Percentiles rank a stretch among this genome's conserved stretches.
These are phyloP conservation scores for Diplodia scrobiculata DNA, from an alignment of 2,329 filamentous ascomycete genomes.

Conservation along the genomic window DNA sequence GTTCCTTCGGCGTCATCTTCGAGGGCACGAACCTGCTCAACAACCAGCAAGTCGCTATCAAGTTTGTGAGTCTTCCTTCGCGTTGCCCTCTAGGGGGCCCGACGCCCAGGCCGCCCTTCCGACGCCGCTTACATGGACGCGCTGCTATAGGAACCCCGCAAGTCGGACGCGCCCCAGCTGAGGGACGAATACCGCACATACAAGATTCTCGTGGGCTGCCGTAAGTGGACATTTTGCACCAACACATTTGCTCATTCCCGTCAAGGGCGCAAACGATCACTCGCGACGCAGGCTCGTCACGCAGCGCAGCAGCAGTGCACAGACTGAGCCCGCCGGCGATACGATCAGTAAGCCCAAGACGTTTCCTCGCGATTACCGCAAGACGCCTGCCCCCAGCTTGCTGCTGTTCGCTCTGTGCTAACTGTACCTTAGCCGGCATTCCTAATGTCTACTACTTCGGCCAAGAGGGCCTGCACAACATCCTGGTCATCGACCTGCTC, in stretches of 20 bases:
- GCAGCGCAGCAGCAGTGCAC: constrained; percentile 23
- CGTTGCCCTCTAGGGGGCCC: constrained; percentile 19
- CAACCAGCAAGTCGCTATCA: constrained; percentile 99
- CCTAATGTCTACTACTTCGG: constrained; percentile 99
- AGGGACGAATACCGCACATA: constrained; percentile 99
- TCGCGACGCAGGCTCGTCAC: constrained; percentile 25
- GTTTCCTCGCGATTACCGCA: constrained; percentile 12
- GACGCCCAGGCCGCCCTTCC: constrained; percentile 7
- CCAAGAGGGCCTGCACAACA: constrained; percentile 97
- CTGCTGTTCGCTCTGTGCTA: constrained; percentile 40
- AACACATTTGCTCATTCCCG: constrained; percentile 32
- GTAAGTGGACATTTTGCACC: constrained; percentile 63
- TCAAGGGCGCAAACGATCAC: constrained; percentile 23
- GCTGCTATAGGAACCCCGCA: constrained; percentile 79
- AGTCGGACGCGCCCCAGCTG: constrained; percentile 96
- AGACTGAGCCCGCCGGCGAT: constrained; percentile 24
- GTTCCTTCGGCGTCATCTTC: constrained; percentile 97
- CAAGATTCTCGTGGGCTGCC: constrained; percentile 98
- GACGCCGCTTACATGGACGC: constrained; percentile 10
- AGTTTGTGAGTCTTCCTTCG: constrained; percentile 72
- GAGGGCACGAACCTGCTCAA: constrained; percentile 98
- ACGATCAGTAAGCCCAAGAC: constrained; percentile 25
- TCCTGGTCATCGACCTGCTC: constrained; percentile 94
- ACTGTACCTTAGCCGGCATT: constrained; percentile 72
- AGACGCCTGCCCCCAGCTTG: background rate